A percentile compares a stretch with the other conserved stretches of the same genome.
phyloP scores from a whole-genome alignment of 441 rosid species.

The Adansonia grandidieri region DNA sequence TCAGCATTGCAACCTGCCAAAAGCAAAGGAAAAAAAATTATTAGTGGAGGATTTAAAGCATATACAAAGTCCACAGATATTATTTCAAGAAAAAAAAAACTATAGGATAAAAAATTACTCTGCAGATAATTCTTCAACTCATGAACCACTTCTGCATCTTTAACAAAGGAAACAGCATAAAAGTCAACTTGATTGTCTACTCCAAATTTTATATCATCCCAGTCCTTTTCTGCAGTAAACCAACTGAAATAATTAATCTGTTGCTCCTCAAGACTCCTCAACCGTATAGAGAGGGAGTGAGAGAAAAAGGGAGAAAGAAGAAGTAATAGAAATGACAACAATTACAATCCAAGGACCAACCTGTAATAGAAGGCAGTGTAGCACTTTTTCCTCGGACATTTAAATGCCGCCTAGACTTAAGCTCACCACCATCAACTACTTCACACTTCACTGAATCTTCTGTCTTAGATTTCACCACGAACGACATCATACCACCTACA shows the following conservation, averaged over 20 bases:
- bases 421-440: conserved; percentile 90
- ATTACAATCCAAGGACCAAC: conserved; percentile 31
- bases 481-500: conserved; percentile 96
- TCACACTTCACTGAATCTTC: conserved; percentile 69
- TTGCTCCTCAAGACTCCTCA: no score
- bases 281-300: no score
- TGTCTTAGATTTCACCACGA: conserved; percentile 81
- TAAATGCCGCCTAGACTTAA: conserved; percentile 93
- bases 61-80: no score
- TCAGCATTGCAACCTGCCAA: conserved; percentile 74
- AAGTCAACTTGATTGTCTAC: conserved; percentile 97
- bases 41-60: no score
- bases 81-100: no score
- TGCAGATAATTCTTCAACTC: conserved; percentile 80
- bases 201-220: conserved; percentile 98
- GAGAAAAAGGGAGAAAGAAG: no score
- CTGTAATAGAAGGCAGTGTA: conserved; percentile 93
- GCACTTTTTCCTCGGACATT: conserved; percentile 98
- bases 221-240: conserved; percentile 71
- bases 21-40: no score
- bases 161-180: conserved; percentile 95
- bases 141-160: conserved; percentile 92
- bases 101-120: no score
- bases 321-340: no score
- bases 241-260: no score